Evolutionary conservation across 768 basidiomycete species (phyloP), one percentile per base, ranked within the genome.

Genomic region (Macrolepiota fuliginosa): DNA sequence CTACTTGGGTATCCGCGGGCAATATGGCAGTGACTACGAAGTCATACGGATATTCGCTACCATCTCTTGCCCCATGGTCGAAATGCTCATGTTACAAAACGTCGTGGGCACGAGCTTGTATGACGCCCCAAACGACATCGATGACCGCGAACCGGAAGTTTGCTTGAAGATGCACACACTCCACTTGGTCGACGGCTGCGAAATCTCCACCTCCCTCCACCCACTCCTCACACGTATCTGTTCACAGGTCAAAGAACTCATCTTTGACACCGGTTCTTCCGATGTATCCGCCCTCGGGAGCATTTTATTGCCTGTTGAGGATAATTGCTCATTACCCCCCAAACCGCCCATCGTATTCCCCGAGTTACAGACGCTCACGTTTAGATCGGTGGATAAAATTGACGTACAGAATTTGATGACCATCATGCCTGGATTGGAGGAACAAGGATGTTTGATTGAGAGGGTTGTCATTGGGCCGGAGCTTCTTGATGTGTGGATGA

Each of bases 1-100:
- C 4, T 61, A 61, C 19, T 53, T 61, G 7, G 60, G 54, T 7
- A 61, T 61, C 25, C 45, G 53, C 11, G 60, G 60, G 32, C 58
- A 59, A 32, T 59, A 59, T 27, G 60, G 60, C 2, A 61, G 60
- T 17, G 60, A 61, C 22, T 61, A 47, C 32, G 60, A 61, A 55
- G 60, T 61, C 12, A 55, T 61, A 46, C 53, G 60, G 1, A 55
- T 61, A 15, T 40, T 61, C 17, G 60, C 60, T 19, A 61, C 60
- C 10, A 12, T 61, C 15, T 61, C 60, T 3, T 47, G 22, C 10
- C 60, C 60, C 10, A 22, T 55, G 7, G 53, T 61, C 17, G 60
- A 61, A 22, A 42, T 61, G 2, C 54, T 61, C 53, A 61, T 50
- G 54, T 10, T 61, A 9, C 60, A 61, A n/a, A 61, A 61, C 25